phyloP scores from a whole-genome alignment of 2,329 filamentous ascomycete genomes.

The Atkinsonella hypoxylon region DNA sequence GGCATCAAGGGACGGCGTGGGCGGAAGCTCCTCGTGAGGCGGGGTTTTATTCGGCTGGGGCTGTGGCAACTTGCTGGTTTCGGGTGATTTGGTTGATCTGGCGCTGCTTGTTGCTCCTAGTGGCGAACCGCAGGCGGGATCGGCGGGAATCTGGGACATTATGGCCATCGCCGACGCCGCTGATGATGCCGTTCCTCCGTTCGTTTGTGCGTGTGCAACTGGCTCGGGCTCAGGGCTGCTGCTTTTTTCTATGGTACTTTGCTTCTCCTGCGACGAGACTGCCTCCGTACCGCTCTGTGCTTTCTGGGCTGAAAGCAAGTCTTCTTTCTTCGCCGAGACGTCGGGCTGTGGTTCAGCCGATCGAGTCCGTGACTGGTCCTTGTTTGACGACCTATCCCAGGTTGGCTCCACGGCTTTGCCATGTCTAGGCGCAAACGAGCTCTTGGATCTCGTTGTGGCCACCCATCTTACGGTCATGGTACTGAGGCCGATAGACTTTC shows the following conservation, averaged over 20 bases:
- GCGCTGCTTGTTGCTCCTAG: neutral
- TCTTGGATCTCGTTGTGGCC: conserved; percentile 27
- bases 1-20: conserved; percentile 30
- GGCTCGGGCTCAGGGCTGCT: neutral
- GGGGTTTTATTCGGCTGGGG: neutral
- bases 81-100: neutral
- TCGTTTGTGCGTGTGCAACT: neutral
- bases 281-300: neutral
- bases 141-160: neutral
- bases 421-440: conserved; percentile 40
- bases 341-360: conserved; percentile 8
- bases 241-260: neutral
- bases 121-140: neutral
- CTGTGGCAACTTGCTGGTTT: neutral
- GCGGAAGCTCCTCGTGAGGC: conserved; percentile 16
- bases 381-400: conserved; percentile 10
- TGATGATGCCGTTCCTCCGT: neutral
- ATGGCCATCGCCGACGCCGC: neutral
- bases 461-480: conserved; percentile 11
- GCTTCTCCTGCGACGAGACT: neutral
- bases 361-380: conserved; percentile 7
- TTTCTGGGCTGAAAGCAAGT: neutral
- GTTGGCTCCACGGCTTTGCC: conserved; percentile 50
- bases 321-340: neutral
- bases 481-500: neutral